Base-by-base conservation (phyloP, 352 stramenopile genomes). In the Pythium utonaiense region DNA sequence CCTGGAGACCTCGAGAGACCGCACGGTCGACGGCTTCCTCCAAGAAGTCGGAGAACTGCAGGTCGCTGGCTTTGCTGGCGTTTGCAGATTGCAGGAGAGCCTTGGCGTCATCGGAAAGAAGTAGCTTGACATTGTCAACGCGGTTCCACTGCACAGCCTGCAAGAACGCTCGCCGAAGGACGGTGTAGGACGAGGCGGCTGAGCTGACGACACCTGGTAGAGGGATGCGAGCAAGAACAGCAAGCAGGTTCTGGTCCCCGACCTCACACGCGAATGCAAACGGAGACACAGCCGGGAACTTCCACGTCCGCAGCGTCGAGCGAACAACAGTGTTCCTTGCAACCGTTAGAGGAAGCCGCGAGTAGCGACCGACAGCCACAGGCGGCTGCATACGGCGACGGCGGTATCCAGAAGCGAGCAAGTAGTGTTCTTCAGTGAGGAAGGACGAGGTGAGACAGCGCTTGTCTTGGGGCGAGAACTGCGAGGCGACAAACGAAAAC, bases 131-230 rank as follows among this genome's bases (percentile, higher is more conserved):
- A 2, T 87, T 62, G 0, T 79, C 69, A 33, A 83, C 30, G 3
- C 71, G 76, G 70, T 89, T 87, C 73, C 71, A 87, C 1, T 74
- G 58, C 25, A 91, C 82, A 17, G 75, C 70, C 33, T 80, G 64
- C 33, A 89, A 67, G 56, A 91, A 87, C 13, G 78, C 83, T 2
- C 73, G 66, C 0, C 81, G 76, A 33, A 82, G 74, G 17, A 67
- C 67, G 21, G 78, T 68, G 36, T 80, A 85, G 3, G 73, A 70
- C 4, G 57, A 51, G 0, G 34, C 16, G 4, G n/a, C 38, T 0
- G 47, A 40, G 9, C 34, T 34, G 4, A 65, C 50, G 16, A 66
- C 13, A 7, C 40, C 58, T 12, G 54, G 59, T 10, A 71, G 55
- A 2, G 34, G 51, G n/a, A 71, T 48, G 16, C 42, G 38, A 10